Evolutionary conservation across 371 early-diverging fungal species (phyloP), one percentile per base, ranked within the genome.

Genomic region (Rhizopus sp.): DNA sequence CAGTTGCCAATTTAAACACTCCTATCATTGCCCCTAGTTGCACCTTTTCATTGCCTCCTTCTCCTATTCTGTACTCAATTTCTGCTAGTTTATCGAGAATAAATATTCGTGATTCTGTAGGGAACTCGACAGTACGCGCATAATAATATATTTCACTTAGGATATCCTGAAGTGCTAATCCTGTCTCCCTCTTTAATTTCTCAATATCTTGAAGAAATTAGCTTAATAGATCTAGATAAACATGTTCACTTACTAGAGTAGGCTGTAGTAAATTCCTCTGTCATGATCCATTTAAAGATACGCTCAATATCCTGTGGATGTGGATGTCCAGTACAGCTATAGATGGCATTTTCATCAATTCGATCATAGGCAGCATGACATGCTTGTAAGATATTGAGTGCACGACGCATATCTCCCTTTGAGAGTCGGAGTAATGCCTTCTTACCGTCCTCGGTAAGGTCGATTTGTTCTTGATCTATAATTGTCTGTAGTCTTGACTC

Each of bases 401-500:
- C 92, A 37, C 93, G 86, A 67, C 99, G 88, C 97, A 99, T 98
- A 69, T 99, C 99, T 10, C 99, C 99, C 48, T 85, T 83, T 1
- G 93, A 89, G 3, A 95, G 63, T 48, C 80, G 80, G 48, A 95
- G 63, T 15, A 99, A 68, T 5, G 94, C 95, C 33, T 85, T 65
- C 49, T 87, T 82, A 6, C 94, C 98, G 8, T 91, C 88, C 2
- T 87, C 82, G 12, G 92, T 89, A 16, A 97, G 84, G 34, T 89
- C 84, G 2, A 96, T 86, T 32, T 78, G 67, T 80, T 98, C 96
- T 17, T 66, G 65, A 44, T 87, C 75, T 44, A 91, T 75, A 37
- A 97, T 90, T 42, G 78, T 63, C 32, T 90, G 75, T 57, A 99
- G 70, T 23, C 98, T 78, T 1, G 70, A 60, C 32, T 84, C 80